Conservation (phyloP, 257 asterid species). For the Phtheirospermum japonicum region DNA sequence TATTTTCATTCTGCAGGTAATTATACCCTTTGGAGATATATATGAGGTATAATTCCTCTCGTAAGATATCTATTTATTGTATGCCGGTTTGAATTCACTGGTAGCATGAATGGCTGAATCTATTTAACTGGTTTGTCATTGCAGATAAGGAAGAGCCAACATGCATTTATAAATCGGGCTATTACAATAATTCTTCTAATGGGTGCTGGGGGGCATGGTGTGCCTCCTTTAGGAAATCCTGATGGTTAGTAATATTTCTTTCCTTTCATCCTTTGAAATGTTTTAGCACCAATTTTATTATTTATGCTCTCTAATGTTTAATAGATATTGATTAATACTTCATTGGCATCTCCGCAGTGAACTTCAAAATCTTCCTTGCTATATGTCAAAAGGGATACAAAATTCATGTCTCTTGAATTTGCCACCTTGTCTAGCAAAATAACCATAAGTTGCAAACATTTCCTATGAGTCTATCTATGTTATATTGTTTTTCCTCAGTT, state of each 20-base stretch:
- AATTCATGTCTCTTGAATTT: no score
- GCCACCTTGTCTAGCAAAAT: no score
- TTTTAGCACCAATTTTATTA: no score
- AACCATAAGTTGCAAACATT: no score
- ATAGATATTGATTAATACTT: slow-evolving; percentile 11
- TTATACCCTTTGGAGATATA: slow-evolving; percentile 87
- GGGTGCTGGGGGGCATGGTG: slow-evolving; percentile 99
- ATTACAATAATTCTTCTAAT: slow-evolving; percentile 83
- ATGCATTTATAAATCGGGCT: slow-evolving; percentile 93
- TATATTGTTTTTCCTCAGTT: no score
- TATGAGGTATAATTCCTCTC: slow-evolving; percentile 66
- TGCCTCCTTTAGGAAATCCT: slow-evolving; percentile 97
- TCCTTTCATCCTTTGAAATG: no score
- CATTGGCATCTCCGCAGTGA: slow-evolving; percentile 9
- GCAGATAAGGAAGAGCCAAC: slow-evolving; percentile 93
- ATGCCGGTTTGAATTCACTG: not conserved
- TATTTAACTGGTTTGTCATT: slow-evolving; percentile 27
- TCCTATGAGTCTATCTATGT: no score
- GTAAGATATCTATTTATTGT: slow-evolving; percentile 12
- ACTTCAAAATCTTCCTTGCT: slow-evolving; percentile 9
- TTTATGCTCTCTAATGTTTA: slow-evolving; percentile 23
- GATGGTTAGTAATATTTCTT: slow-evolving; percentile 81
- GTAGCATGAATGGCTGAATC: slow-evolving; percentile 26
- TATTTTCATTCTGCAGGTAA: slow-evolving; percentile 58
- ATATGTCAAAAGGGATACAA: not conserved